A percentile compares a stretch with the other conserved stretches of the same genome.
phyloP scores from a whole-genome alignment of 768 basidiomycete species.

The Symmetrospora coprosmae region DNA sequence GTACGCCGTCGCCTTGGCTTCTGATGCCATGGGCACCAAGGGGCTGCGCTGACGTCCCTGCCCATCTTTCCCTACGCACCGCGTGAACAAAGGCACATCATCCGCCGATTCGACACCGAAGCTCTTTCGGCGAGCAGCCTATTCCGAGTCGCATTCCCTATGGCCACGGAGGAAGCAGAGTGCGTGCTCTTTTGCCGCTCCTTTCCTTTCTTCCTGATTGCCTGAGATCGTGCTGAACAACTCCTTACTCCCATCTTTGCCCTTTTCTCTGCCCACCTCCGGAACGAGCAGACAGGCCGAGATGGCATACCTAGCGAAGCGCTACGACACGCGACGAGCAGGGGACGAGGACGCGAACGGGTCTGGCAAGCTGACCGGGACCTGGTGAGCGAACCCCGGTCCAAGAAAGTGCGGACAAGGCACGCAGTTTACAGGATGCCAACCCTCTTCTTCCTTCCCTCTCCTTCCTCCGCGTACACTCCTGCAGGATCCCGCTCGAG shows the following conservation, averaged over 20 bases:
- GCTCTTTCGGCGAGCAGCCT: constrained; percentile 30
- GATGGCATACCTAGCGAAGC: constrained; percentile 10
- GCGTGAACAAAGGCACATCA: constrained; percentile 29
- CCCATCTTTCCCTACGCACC: not conserved
- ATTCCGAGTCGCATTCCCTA: constrained; percentile 30
- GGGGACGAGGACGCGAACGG: constrained; percentile 8
- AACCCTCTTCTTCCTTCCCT: too few species aligned
- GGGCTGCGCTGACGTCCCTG: not conserved
- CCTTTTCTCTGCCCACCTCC: not conserved
- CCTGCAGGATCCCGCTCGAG: constrained; percentile 27
- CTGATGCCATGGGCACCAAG: not conserved
- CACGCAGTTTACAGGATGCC: too few species aligned
- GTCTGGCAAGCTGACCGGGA: constrained; percentile 11
- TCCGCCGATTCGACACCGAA: constrained; percentile 33
- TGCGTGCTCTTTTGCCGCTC: not conserved
- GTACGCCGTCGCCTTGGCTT: not conserved
- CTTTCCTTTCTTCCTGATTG: not conserved
- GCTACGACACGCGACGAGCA: not conserved
- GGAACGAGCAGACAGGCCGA: constrained; percentile 12
- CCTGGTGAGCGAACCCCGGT: constrained; percentile 1
- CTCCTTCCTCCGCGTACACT: too few species aligned
- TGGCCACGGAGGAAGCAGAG: constrained; percentile 24
- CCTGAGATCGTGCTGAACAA: not conserved
- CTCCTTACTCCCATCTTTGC: not conserved
- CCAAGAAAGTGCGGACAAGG: too few species aligned